Conservation (phyloP, 179 eudicot genomes). For the Silene coronaria region DNA sequence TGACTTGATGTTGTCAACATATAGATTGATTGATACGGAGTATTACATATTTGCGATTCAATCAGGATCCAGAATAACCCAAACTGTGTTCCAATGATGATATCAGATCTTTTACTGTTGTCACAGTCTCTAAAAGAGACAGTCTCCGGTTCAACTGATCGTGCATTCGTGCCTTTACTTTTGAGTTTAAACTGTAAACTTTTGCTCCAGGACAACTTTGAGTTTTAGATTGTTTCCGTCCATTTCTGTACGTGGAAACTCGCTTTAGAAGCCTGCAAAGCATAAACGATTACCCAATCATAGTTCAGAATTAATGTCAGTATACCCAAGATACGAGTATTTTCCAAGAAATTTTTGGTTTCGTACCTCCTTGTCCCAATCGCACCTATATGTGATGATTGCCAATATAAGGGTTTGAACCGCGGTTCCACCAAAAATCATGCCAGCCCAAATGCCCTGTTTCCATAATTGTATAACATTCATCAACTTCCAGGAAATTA, state of each 20-base stretch:
- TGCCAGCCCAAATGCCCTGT: slow-evolving; percentile 42
- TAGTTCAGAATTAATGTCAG: background rate
- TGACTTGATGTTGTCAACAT: no score
- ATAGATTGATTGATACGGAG: no score
- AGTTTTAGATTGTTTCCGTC: slow-evolving; percentile 12
- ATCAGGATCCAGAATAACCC: no score
- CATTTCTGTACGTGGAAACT: slow-evolving; percentile 24
- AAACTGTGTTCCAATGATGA: no score
- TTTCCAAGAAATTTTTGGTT: background rate
- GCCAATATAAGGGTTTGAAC: slow-evolving; percentile 33
- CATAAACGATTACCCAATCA: background rate
- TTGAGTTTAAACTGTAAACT: no score
- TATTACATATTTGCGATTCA: no score
- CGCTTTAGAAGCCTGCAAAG: slow-evolving; percentile 33
- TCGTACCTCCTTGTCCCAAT: slow-evolving; percentile 44
- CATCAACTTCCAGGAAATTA: no score
- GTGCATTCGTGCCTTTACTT: no score
- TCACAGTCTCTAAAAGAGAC: no score
- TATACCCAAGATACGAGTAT: background rate
- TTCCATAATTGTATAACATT: no score
- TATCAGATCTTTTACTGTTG: no score
- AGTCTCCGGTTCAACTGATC: no score
- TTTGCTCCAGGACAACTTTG: background rate
- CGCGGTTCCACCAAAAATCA: slow-evolving; percentile 42
- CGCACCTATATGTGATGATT: slow-evolving; percentile 32